phyloP scores from a whole-genome alignment of 257 asterid genomes.

The Avicennia marina region DNA sequence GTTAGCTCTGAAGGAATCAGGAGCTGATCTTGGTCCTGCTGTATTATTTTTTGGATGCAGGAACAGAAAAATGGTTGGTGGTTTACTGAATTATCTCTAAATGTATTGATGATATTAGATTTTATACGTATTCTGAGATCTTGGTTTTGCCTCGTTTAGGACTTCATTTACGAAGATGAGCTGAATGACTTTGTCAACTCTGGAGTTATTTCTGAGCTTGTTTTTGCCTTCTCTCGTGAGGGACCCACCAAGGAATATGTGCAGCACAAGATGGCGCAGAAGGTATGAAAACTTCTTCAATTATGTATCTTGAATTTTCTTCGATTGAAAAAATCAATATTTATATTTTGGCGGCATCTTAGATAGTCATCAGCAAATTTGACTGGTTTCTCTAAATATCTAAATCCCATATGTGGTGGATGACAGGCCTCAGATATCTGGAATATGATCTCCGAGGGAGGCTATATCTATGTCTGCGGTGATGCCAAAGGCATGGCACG shows the following conservation, averaged over 20 bases:
- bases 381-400: not conserved
- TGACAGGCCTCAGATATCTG: constrained; percentile 75
- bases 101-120: not conserved
- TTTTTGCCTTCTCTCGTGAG: constrained; percentile 89
- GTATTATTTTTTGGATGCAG: constrained; percentile 91
- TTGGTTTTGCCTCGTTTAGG: constrained; percentile 34
- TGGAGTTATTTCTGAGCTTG: constrained; percentile 89
- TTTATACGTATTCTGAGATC: not conserved
- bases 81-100: not conserved
- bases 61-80: constrained; percentile 75
- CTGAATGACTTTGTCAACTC: constrained; percentile 52
- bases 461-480: constrained; percentile 82
- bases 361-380: too few relatives aligned
- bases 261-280: constrained; percentile 89
- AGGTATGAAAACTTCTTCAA: constrained; percentile 32
- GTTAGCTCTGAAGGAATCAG: constrained; percentile 82
- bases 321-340: too few relatives aligned
- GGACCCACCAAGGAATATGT: constrained; percentile 87
- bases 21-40: constrained; percentile 88
- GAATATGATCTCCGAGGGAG: constrained; percentile 88
- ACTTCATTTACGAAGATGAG: constrained; percentile 85
- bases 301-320: not conserved
- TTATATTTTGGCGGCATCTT: too few relatives aligned
- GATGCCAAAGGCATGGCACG: constrained; percentile 99
- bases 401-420: not conserved